Evolutionary conservation across 2,329 filamentous ascomycete species (phyloP), one percentile per base, ranked within the genome.

Genomic region (Epichloe gansuensis): DNA sequence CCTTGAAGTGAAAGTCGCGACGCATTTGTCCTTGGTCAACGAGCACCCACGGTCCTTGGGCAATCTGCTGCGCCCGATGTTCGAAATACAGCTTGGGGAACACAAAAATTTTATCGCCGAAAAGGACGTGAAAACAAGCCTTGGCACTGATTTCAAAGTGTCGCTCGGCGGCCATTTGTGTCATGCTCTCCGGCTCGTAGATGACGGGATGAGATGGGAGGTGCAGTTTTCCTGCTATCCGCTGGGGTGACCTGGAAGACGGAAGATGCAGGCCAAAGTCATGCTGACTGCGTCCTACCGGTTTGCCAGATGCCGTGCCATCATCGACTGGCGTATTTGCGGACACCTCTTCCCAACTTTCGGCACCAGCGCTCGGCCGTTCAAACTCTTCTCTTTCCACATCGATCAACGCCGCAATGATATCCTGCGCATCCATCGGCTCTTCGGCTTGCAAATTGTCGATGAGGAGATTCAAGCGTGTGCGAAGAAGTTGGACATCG

Each of bases 41-140:
- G 47, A 82, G 74, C 17, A 76, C 73, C 93, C 93, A 98, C 0
- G 91, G 88, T 0, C 87, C 86, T 67, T 96, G 90, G 2, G 85
- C 81, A 56, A 96, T 89, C 56, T 84, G 81, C 65, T 84, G 80
- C 13, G 87, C 88, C 60, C 83, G 78, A 49, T 87, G 79, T 64
- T 95, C 89, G 64, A 88, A 85, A 64, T 96, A 91, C 34, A 97
- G 74, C 61, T 91, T 82, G 60, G 93, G 89, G 69, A 96, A 98
- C 40, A 97, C 84, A 36, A 90, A 88, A 64, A 88, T 95, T 70
- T 91, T 95, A 67, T 98, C 93, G 39, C 93, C 93, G 67, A 97
- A 98, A 49, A 98, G 77, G 15, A 97, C 87, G 63, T 97, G 91
- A 66, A 97, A 98, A 53, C 95, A 82, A 0, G 88, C 89, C 67